These are phyloP conservation scores for Aphanomyces euteiches DNA, from an alignment of 352 stramenopile genomes.

Conservation along the genomic window DNA sequence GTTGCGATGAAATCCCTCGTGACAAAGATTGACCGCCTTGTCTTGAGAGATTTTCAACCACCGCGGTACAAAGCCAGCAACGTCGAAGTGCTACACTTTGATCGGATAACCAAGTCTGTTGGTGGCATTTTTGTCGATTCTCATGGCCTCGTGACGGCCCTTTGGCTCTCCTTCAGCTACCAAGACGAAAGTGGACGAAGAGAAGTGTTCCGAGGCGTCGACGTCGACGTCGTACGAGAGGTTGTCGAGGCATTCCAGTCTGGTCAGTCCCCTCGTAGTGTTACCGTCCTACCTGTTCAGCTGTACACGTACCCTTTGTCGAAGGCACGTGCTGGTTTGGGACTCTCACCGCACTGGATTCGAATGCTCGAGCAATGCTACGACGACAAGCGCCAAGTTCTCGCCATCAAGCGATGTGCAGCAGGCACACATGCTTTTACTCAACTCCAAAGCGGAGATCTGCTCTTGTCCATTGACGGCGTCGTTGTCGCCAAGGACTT, in stretches of 20 bases:
- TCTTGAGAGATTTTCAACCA: conserved; percentile 81
- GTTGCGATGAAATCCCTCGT: conserved; percentile 84
- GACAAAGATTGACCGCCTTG: conserved; percentile 77
- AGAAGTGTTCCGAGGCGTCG: conserved; percentile 79
- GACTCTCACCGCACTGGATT: conserved; percentile 81
- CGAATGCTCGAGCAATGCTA: conserved; percentile 71
- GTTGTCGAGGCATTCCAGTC: conserved; percentile 55
- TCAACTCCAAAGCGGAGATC: conserved; percentile 74
- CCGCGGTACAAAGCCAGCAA: conserved; percentile 80
- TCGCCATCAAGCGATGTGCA: conserved; percentile 75
- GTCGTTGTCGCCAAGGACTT: conserved; percentile 69
- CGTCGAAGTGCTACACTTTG: conserved; percentile 83
- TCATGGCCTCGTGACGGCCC: conserved; percentile 58
- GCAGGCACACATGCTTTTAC: conserved; percentile 59
- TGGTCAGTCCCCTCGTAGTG: conserved; percentile 41
- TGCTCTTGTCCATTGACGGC: conserved; percentile 80
- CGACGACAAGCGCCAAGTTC: conserved; percentile 83
- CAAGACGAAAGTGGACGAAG: conserved; percentile 69
- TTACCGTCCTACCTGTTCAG: conserved; percentile 71
- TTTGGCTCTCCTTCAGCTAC: conserved; percentile 87
- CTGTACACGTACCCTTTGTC: conserved; percentile 82
- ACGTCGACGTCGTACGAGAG: conserved; percentile 59
- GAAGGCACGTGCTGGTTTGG: conserved; percentile 77
- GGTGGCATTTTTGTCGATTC: conserved; percentile 82
- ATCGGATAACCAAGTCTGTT: conserved; percentile 83